Conservation (phyloP, 257 asterid species). For the Solanum medicagineum region DNA sequence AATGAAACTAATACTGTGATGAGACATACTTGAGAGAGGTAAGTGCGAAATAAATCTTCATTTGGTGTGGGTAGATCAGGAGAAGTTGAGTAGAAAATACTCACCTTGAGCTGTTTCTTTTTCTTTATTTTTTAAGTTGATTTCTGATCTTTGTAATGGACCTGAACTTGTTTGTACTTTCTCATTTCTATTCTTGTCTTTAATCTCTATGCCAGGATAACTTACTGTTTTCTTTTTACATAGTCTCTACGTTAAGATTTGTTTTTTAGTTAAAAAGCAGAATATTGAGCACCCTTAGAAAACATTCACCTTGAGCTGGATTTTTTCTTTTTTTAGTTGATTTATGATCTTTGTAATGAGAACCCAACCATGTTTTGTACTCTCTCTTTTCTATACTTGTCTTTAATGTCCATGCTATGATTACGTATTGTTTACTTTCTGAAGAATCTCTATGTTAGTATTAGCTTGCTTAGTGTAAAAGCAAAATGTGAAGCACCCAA, state of each 20-base stretch:
- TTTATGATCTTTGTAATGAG: background rate
- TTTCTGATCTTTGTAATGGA: background rate
- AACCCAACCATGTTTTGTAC: background rate
- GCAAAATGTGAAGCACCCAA: background rate
- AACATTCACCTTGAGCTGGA: background rate
- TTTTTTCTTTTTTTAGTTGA: background rate
- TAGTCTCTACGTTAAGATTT: background rate
- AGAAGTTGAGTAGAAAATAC: background rate
- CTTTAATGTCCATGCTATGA: background rate
- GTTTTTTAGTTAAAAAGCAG: background rate
- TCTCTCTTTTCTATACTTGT: background rate
- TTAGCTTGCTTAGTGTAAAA: background rate
- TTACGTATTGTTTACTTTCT: background rate
- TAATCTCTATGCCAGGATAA: background rate
- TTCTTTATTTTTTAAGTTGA: background rate
- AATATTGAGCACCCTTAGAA: background rate
- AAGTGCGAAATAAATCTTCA: background rate
- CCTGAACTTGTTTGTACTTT: background rate
- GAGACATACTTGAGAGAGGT: background rate
- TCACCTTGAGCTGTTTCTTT: background rate
- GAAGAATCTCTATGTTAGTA: background rate
- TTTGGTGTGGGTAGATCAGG: background rate
- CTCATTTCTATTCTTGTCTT: background rate
- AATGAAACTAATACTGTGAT: background rate
- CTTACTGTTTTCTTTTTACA: background rate